phyloP scores from a whole-genome alignment of 1,139 yeast genomes.

The Kodamaea anthophila region DNA sequence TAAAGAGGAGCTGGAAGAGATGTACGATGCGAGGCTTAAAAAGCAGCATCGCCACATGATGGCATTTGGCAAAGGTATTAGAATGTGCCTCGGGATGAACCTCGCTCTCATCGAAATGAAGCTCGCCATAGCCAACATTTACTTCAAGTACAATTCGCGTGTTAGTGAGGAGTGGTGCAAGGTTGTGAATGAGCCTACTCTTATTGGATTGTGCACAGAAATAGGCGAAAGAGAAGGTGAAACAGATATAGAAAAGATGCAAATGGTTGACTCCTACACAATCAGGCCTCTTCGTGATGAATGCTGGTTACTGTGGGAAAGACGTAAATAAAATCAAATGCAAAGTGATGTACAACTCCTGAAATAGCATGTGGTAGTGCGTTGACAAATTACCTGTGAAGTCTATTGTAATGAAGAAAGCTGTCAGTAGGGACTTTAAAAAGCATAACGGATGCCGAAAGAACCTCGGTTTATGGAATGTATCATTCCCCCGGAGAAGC shows the following conservation, averaged over 20 bases:
- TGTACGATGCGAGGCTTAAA: constrained; percentile 32
- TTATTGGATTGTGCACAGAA: constrained; percentile 5
- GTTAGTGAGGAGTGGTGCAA: constrained; percentile 42
- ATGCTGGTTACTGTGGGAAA: constrained; percentile 44
- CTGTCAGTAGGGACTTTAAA: too few species aligned
- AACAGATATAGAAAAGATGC: constrained; percentile 41
- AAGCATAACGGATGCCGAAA: too few species aligned
- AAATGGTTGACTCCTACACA: constrained; percentile 48
- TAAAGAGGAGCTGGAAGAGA: constrained; percentile 25
- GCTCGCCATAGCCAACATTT: constrained; percentile 47
- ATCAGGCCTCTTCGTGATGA: constrained; percentile 46
- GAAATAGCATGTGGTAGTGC: too few species aligned
- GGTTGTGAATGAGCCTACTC: constrained; percentile 12
- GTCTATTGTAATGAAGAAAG: too few species aligned
- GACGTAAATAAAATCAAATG: neutral
- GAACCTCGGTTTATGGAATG: too few species aligned
- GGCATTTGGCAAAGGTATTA: constrained; percentile 69
- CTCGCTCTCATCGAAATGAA: constrained; percentile 65
- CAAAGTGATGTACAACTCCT: too few species aligned
- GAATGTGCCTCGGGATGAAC: constrained; percentile 73
- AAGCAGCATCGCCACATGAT: constrained; percentile 50
- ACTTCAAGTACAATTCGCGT: constrained; percentile 38
- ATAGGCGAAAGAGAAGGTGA: constrained; percentile 9
- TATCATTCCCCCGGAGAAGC: constrained; percentile 3
- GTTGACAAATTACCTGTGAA: too few species aligned